These are phyloP conservation scores for Fusarium euwallaceae DNA, from an alignment of 2,329 filamentous ascomycete genomes.

Conservation along the genomic window DNA sequence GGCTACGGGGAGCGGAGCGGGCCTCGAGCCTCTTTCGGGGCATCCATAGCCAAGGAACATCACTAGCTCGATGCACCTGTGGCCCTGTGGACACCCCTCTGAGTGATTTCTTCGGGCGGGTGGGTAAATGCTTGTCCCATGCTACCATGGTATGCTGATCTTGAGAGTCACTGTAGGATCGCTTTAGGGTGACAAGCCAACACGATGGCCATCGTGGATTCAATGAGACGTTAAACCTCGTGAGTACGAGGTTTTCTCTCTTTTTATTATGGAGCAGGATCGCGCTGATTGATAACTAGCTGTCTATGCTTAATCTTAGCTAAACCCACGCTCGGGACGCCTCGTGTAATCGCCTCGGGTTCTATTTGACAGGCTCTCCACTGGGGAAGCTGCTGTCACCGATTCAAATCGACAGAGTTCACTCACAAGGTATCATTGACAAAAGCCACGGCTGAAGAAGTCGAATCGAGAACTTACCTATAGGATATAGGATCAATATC, in stretches of 20 bases:
- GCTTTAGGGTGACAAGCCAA: not conserved
- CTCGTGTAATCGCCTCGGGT: not conserved
- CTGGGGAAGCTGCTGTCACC: not conserved
- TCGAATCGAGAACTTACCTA: not conserved
- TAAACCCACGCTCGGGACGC: not conserved
- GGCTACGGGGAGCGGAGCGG: constrained; percentile 16
- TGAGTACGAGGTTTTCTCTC: not conserved
- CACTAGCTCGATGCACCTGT: not conserved
- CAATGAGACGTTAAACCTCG: not conserved
- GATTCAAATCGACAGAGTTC: not conserved
- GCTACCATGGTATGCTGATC: not conserved
- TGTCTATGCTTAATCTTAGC: constrained; percentile 3
- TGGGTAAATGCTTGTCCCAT: not conserved
- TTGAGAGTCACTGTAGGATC: not conserved
- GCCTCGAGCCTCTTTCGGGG: not conserved
- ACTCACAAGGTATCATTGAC: not conserved
- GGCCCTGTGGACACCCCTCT: not conserved
- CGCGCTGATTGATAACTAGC: not conserved
- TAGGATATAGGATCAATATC: not conserved
- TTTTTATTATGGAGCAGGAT: not conserved
- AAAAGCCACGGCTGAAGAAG: not conserved
- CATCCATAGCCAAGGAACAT: not conserved
- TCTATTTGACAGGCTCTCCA: not conserved
- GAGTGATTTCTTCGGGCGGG: not conserved
- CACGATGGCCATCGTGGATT: not conserved